phyloP scores from a whole-genome alignment of 352 stramenopile species.

The Phytopythium ostracodes region DNA sequence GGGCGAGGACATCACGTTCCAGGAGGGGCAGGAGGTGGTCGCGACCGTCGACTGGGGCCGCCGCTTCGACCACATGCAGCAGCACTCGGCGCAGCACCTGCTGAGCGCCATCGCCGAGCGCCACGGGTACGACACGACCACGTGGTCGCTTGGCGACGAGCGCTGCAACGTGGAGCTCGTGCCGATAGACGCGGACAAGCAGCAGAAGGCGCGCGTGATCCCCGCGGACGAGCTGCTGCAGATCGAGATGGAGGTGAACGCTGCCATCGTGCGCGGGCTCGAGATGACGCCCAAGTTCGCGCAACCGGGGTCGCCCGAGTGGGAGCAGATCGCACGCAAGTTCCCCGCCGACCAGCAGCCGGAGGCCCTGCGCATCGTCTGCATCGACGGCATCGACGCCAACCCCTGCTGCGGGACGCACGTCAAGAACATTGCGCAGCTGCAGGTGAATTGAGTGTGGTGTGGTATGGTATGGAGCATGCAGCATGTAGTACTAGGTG shows the following conservation, averaged over 20 bases:
- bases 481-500: not conserved
- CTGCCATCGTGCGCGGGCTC: constrained; percentile 55
- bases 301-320: constrained; percentile 46
- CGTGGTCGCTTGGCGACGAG: constrained; percentile 71
- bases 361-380: constrained; percentile 74
- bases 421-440: constrained; percentile 61
- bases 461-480: no score
- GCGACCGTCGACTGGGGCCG: constrained; percentile 69
- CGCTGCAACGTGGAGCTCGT: constrained; percentile 81
- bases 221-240: constrained; percentile 30
- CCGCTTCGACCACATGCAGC: constrained; percentile 86
- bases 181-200: constrained; percentile 16
- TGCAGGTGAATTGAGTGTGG: constrained; percentile 28
- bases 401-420: constrained; percentile 90
- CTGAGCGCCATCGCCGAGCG: constrained; percentile 80
- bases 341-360: constrained; percentile 53
- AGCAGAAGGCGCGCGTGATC: constrained; percentile 33
- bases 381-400: constrained; percentile 75
- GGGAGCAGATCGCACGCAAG: constrained; percentile 52
- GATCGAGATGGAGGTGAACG: constrained; percentile 78
- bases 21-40: constrained; percentile 43
- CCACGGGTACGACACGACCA: constrained; percentile 70
- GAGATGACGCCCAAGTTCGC: constrained; percentile 58
- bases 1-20: constrained; percentile 24
- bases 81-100: constrained; percentile 88